Conservation (phyloP, 73 alveolate genomes). For the Blepharisma japonicum region DNA sequence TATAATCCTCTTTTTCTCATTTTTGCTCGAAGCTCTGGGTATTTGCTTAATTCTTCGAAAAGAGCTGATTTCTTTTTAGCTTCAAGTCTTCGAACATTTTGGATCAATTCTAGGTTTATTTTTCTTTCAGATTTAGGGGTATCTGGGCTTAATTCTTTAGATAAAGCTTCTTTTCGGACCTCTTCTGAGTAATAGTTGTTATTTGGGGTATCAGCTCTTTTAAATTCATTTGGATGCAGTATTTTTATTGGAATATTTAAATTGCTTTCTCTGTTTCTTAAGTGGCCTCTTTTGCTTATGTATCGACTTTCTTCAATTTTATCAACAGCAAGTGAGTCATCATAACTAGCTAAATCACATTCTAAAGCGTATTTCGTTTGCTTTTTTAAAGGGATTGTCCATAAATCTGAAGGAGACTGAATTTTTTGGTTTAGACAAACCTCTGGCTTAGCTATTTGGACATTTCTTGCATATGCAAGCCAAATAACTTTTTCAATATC, state of each 20-base stretch:
- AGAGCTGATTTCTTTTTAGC: background rate
- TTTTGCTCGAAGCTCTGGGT: constrained; percentile 11
- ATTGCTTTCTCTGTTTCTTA: constrained; percentile 11
- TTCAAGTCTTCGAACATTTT: background rate
- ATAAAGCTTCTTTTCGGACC: background rate
- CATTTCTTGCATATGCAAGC: background rate
- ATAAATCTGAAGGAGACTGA: background rate
- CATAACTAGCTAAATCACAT: background rate
- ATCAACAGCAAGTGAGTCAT: background rate
- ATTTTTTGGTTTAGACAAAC: background rate
- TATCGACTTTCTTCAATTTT: background rate
- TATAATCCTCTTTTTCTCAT: background rate
- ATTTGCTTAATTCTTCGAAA: constrained; percentile 1
- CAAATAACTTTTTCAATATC: constrained; percentile 13
- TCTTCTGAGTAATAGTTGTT: background rate
- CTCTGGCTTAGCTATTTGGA: constrained; percentile 10
- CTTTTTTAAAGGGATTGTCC: background rate
- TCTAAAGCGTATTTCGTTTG: background rate
- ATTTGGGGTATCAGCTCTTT: background rate
- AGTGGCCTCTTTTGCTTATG: background rate
- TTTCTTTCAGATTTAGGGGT: background rate
- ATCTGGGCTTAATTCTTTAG: background rate
- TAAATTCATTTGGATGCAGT: too few relatives aligned
- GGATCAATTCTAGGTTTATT: too few relatives aligned
- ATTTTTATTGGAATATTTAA: background rate